Evolutionary conservation across 2,329 filamentous ascomycete genomes (phyloP).

Genomic region (Fusarium sp.): DNA sequence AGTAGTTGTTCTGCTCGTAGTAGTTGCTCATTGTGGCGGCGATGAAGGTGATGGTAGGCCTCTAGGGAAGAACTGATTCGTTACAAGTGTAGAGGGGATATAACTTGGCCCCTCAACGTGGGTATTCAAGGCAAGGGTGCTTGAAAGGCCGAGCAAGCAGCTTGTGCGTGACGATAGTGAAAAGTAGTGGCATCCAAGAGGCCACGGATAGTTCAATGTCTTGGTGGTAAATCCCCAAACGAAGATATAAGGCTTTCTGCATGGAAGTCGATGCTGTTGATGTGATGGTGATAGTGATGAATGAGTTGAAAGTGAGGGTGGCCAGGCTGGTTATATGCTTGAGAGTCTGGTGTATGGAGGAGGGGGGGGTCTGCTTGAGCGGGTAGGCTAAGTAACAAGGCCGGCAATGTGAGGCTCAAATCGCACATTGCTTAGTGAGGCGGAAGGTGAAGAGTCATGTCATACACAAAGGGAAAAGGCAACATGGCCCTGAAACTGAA

Average conservation of each 20-base stretch:
- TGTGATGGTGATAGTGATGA: constrained; percentile 6
- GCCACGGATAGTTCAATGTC: constrained; percentile 30
- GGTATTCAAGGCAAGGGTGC: constrained; percentile 15
- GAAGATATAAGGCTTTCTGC: constrained; percentile 22
- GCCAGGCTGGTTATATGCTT: constrained; percentile 32
- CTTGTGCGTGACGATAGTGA: constrained; percentile 4
- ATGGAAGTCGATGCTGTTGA: constrained; percentile 28
- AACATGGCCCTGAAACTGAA: constrained; percentile 39
- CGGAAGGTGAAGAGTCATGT: constrained; percentile 39
- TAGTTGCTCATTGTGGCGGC: constrained; percentile 30
- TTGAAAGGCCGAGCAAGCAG: constrained; percentile 28
- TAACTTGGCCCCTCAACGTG: constrained; percentile 10
- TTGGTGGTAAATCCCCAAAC: constrained; percentile 32
- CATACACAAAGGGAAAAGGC: constrained; percentile 33
- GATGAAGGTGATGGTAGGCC: not conserved
- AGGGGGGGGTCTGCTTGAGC: constrained; percentile 12
- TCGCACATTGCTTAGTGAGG: constrained; percentile 47
- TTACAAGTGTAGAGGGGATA: not conserved
- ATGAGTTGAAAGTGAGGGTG: constrained; percentile 3
- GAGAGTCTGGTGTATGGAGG: not conserved
- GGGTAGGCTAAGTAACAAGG: constrained; percentile 15
- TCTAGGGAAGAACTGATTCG: not conserved
- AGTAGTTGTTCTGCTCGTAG: constrained; percentile 26
- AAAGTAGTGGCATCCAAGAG: constrained; percentile 25
- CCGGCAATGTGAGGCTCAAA: constrained; percentile 44